Base-by-base conservation (phyloP, 164 flowering plant species). In the Litsea cubeba region DNA sequence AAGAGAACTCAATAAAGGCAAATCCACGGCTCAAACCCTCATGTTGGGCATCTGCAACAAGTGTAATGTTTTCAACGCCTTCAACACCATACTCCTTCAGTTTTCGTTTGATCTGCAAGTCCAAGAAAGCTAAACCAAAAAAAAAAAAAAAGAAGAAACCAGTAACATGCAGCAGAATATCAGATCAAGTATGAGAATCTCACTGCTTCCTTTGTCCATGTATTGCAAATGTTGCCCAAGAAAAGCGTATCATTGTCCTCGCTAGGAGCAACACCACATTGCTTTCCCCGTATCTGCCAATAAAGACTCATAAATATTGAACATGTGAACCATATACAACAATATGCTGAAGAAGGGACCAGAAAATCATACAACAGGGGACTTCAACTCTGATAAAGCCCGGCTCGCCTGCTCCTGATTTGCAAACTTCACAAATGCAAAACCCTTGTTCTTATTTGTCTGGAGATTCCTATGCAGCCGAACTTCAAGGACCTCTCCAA, bases 161-260 rank as follows among this genome's bases (percentile, higher is more conserved):
- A 18, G 15, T 2, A n/a, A 66, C 40, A 20, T 10, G 40, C 62
- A 76, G 12, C 28, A 22, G 46, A 8, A 51, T 7, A 71, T 68
- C 46, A 22, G 75, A 35, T 17, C 49, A 32, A 68, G 22, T 22
- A 62, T 23, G 57, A 80, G 64, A 78, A 73, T 58, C 88, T 81
- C 80, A 91, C 94, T 74, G 97, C 97, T 83, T 90, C 97, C 80
- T 86, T 90, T 71, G 94, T 90, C 97, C 97, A 91, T 66, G 91
- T 88, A 74, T 91, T 91, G 86, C 90, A 88, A 58, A 91, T 87
- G 83, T 90, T 91, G 35, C 97, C 97, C 78, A 91, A 68, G 75
- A 91, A 91, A 64, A 91, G 75, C 2, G 89, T 83, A 73, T 91
- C 90, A 77, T 88, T 87, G 81, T 90, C 97, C 84, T 91, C 91